A percentile compares a stretch with the other conserved stretches of the same genome.
Conservation (phyloP, 345 rosid genomes). For the Pistacia vera region DNA sequence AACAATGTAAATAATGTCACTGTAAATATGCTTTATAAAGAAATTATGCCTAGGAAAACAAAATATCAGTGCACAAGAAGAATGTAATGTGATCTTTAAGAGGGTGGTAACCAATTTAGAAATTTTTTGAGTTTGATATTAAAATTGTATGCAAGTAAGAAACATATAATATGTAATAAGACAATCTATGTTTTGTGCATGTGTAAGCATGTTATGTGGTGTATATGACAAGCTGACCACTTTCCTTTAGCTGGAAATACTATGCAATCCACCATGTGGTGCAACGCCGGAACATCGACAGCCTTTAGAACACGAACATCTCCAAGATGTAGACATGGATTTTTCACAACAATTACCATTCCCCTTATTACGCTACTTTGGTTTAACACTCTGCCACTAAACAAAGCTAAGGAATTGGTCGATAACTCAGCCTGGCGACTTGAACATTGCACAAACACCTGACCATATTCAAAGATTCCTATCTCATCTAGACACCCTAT, state of each 20-base stretch:
- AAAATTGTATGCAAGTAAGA: neutral
- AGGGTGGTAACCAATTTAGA: neutral
- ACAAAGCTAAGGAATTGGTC: neutral
- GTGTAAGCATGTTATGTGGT: neutral
- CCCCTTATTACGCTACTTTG: slow-evolving; percentile 12
- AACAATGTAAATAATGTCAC: neutral
- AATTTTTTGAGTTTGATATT: too few species aligned
- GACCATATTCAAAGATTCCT: slow-evolving; percentile 26
- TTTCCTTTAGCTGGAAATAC: slow-evolving; percentile 63
- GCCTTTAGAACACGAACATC: slow-evolving; percentile 53
- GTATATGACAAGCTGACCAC: slow-evolving; percentile 26
- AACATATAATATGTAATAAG: neutral
- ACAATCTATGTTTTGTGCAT: neutral
- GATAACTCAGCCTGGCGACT: neutral
- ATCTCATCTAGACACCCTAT: slow-evolving; percentile 39
- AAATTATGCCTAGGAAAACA: neutral
- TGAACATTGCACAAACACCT: slow-evolving; percentile 30
- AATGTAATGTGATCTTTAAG: neutral
- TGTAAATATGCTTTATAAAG: neutral
- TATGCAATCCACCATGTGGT: slow-evolving; percentile 55
- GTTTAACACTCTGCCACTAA: neutral
- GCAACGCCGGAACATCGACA: slow-evolving; percentile 43
- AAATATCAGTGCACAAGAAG: too few species aligned
- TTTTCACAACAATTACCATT: slow-evolving; percentile 44
- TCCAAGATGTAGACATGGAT: slow-evolving; percentile 74